Base-by-base conservation (phyloP, 495 filamentous ascomycete genomes). In the Hypomontagnella monticulosa region DNA sequence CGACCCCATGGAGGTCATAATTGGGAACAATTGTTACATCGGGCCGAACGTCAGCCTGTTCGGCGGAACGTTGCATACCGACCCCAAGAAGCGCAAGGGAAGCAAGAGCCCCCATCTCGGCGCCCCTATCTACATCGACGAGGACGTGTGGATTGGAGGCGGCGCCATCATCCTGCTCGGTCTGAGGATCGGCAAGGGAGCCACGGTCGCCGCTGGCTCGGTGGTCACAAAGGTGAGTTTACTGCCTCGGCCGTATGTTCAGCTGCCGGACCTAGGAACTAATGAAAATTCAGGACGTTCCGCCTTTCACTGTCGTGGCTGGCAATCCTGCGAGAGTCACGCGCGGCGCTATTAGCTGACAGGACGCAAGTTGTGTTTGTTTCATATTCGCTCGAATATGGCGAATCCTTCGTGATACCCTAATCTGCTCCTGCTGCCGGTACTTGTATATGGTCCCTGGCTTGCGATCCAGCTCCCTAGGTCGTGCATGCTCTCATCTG, bases 31-130 rank as follows among this genome's bases (percentile, higher is more conserved):
- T 16, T 91, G 89, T 71, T 89, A 88, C 59, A 83, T 99, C 66
- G 92, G 92, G 18, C 91, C 93, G 2, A 92, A 94, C 63, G 95
- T 97, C 46, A 93, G 88, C 50, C 89, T 98, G 51, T 89, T 94
- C 63, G 90, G 87, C 47, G 87, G 88, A 20, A 93, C 87, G 34
- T 85, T 91, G 61, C 86, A 87, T 59, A 87, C 89, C 7, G 92
- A 95, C 78, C 89, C 91, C 58, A 85, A 89, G 71, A 83, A 86
- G 66, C 82, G 93, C 20, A 85, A 88, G 57, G 94, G 93, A 3
- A 89, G 88, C 51, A 83, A 86, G 63, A 92, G 92, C 37, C 85
- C 85, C 5, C 89, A 90, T 60, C 75, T 88, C 47, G 93, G 90
- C 2, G 86, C 87, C 33, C 82, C 84, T 5, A 88, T 99, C 51